These are phyloP conservation scores for Aspergillus brunneoviolaceus DNA, from an alignment of 2,329 filamentous ascomycete species.

Conservation along the genomic window DNA sequence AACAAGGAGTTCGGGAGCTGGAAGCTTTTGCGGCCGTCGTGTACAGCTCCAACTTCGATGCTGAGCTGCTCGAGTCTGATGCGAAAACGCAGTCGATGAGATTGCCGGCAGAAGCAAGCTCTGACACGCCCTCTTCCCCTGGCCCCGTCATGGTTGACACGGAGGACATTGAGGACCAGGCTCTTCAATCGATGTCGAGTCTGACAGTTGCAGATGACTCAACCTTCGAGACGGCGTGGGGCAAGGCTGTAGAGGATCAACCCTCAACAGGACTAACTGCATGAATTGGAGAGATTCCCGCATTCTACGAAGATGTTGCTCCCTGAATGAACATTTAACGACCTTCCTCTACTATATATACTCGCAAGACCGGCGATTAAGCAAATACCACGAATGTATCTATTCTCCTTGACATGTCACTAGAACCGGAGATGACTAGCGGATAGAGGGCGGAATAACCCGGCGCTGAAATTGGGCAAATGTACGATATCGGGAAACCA, in stretches of 20 bases:
- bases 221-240: slow-evolving; percentile 39
- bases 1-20: slow-evolving; percentile 48
- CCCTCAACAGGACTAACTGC: slow-evolving; percentile 5
- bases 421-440: no score
- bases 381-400: no score
- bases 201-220: slow-evolving; percentile 21
- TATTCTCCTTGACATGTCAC: no score
- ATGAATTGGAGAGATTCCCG: neutral
- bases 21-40: slow-evolving; percentile 51
- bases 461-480: no score
- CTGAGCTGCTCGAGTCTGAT: slow-evolving; percentile 30
- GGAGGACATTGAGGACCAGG: slow-evolving; percentile 15
- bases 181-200: neutral
- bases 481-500: no score
- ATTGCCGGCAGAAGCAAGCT: slow-evolving; percentile 1
- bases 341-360: no score
- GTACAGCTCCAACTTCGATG: slow-evolving; percentile 50
- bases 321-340: no score
- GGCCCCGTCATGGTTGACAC: slow-evolving; percentile 23
- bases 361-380: no score
- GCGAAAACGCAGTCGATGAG: slow-evolving; percentile 15
- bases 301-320: no score
- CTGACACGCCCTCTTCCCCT: slow-evolving; percentile 22
- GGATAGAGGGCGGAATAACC: no score
- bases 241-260: slow-evolving; percentile 35